Evolutionary conservation across 1,284 basidiomycete genomes (phyloP).

Genomic region (Trichosporon ovoides): DNA sequence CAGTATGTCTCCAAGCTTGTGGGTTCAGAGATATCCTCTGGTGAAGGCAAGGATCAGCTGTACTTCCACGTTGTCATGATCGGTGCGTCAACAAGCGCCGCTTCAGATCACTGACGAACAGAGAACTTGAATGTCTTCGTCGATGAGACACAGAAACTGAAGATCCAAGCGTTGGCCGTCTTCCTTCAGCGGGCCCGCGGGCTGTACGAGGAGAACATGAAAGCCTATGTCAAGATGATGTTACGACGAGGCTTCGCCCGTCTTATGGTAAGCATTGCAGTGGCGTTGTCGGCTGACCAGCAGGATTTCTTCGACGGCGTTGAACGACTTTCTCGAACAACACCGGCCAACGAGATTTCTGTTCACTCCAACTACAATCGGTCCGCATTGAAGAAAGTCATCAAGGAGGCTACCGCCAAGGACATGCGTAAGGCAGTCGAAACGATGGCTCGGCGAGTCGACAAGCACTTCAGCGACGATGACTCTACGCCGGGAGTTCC

Average conservation of each 20-base stretch:
- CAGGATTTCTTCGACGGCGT: slow-evolving; percentile 93
- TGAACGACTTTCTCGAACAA: slow-evolving; percentile 75
- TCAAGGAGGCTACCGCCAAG: slow-evolving; percentile 80
- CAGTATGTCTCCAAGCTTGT: slow-evolving; percentile 93
- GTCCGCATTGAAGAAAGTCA: slow-evolving; percentile 70
- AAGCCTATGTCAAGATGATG: slow-evolving; percentile 78
- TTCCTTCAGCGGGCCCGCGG: slow-evolving; percentile 71
- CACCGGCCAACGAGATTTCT: slow-evolving; percentile 71
- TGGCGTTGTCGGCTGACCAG: neutral
- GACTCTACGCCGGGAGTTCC: slow-evolving; percentile 20
- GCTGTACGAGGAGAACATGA: slow-evolving; percentile 82
- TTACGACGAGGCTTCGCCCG: slow-evolving; percentile 79
- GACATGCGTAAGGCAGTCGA: slow-evolving; percentile 81
- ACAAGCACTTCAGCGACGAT: slow-evolving; percentile 73
- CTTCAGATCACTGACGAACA: slow-evolving; percentile 38
- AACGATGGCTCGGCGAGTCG: slow-evolving; percentile 79
- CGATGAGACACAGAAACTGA: slow-evolving; percentile 65
- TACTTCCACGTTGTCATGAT: slow-evolving; percentile 95
- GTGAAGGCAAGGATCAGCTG: slow-evolving; percentile 90
- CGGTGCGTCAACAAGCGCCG: slow-evolving; percentile 58
- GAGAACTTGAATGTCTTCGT: slow-evolving; percentile 96
- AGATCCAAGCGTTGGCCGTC: slow-evolving; percentile 54
- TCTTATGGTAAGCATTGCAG: slow-evolving; percentile 63
- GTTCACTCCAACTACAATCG: slow-evolving; percentile 73
- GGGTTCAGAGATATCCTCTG: slow-evolving; percentile 56